These are phyloP conservation scores for Takakia lepidozioides DNA, from an alignment of 225 moss, liverwort and hornwort genomes.

Conservation along the genomic window DNA sequence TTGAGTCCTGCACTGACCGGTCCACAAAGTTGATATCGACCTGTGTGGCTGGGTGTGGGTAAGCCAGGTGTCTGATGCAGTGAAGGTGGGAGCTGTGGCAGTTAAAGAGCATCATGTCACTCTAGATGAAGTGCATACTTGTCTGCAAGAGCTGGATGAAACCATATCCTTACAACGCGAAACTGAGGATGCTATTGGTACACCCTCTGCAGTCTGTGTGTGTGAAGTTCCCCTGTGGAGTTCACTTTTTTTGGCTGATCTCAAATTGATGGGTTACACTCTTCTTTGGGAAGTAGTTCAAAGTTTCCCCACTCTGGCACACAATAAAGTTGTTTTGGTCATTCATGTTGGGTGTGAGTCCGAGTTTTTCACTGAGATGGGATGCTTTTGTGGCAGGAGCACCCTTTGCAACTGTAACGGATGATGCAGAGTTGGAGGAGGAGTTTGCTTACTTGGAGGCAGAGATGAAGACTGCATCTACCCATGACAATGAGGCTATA, in stretches of 20 bases:
- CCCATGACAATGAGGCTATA: constrained; percentile 12
- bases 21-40: not conserved
- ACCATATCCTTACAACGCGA: constrained; percentile 67
- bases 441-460: constrained; percentile 65
- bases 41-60: constrained; percentile 4
- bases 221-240: not conserved
- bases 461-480: constrained; percentile 34
- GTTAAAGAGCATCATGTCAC: constrained; percentile 90
- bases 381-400: constrained; percentile 41
- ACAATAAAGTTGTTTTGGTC: not conserved
- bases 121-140: constrained; percentile 71
- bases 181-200: constrained; percentile 66
- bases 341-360: not conserved
- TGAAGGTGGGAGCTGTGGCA: constrained; percentile 71
- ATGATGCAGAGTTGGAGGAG: constrained; percentile 59
- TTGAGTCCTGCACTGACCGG: not conserved
- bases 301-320: not conserved
- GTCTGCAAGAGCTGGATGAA: constrained; percentile 76
- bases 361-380: not conserved
- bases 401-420: constrained; percentile 24
- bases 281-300: no score
- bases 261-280: no score
- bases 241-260: not conserved
- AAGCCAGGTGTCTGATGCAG: constrained; percentile 77
- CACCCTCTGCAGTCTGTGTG: not conserved